A percentile compares a stretch with the other conserved stretches of the same genome.
These are phyloP conservation scores for Salicornia ramosissima DNA, from an alignment of 148 eudicot genomes.

Conservation along the genomic window DNA sequence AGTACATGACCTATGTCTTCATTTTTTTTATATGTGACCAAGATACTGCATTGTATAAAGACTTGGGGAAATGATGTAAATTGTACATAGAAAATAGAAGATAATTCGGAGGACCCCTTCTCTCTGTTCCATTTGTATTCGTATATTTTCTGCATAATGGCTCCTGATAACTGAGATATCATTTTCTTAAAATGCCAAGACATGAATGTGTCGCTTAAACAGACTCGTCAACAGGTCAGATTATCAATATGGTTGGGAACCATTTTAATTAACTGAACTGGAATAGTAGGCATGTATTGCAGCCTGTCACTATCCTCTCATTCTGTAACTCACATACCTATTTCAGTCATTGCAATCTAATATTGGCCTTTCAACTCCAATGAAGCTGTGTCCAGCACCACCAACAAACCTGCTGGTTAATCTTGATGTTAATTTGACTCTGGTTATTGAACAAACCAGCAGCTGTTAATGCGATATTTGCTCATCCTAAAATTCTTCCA, in stretches of 20 bases:
- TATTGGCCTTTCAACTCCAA: background rate
- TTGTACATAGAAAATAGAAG: no score
- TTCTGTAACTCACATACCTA: background rate
- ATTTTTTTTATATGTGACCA: no score
- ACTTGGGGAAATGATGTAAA: no score
- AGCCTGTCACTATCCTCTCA: background rate
- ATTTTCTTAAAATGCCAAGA: background rate
- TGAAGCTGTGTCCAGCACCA: background rate
- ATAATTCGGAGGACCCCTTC: no score
- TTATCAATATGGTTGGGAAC: background rate
- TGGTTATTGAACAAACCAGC: no score
- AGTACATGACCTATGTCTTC: no score
- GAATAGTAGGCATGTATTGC: background rate
- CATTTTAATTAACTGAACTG: background rate
- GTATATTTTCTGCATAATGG: no score
- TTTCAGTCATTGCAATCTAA: background rate
- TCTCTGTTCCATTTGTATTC: no score
- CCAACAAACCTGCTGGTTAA: background rate
- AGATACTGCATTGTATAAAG: no score
- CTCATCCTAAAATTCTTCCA: background rate
- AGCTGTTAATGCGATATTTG: no score
- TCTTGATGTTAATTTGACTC: background rate
- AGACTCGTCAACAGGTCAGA: background rate
- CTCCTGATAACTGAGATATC: background rate
- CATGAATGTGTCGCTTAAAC: background rate